phyloP scores from a whole-genome alignment of 1,139 yeast species.

The Meyerozyma carpophila region DNA sequence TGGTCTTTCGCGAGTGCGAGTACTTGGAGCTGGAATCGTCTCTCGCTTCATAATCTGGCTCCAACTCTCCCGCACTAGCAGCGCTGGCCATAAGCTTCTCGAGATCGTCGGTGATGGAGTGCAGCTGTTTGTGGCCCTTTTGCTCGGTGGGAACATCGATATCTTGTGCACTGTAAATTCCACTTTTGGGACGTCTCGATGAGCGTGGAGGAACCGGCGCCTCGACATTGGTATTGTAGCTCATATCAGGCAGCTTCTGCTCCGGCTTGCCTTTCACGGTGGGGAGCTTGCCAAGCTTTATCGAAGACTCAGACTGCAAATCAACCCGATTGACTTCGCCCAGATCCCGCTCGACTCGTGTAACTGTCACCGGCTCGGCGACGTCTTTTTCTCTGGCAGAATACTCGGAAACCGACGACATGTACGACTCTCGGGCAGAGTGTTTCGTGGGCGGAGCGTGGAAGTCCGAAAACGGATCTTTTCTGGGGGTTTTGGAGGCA shows the following conservation, averaged over 20 bases:
- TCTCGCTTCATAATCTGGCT: not conserved
- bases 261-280: constrained; percentile 6
- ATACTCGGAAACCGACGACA: constrained; percentile 25
- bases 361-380: constrained; percentile 6
- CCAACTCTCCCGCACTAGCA: constrained; percentile 7
- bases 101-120: constrained; percentile 30
- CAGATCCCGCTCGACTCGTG: constrained; percentile 4
- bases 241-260: constrained; percentile 20
- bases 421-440: constrained; percentile 18
- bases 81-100: constrained; percentile 40
- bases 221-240: constrained; percentile 34
- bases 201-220: constrained; percentile 40
- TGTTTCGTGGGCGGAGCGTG: not conserved
- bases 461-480: not conserved
- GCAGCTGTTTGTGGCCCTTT: not conserved
- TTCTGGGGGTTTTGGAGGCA: no score
- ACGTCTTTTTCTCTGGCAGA: constrained; percentile 16
- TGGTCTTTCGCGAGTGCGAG: constrained; percentile 1
- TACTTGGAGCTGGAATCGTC: constrained; percentile 2
- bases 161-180: constrained; percentile 11
- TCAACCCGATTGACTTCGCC: constrained; percentile 3
- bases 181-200: constrained; percentile 35
- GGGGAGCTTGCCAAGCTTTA: constrained; percentile 16
- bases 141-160: constrained; percentile 1
- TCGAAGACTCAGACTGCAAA: constrained; percentile 9